A percentile compares a stretch with the other conserved stretches of the same genome.
phyloP scores from a whole-genome alignment of 2,329 filamentous ascomycete species.

The Coniochaeta sp. region DNA sequence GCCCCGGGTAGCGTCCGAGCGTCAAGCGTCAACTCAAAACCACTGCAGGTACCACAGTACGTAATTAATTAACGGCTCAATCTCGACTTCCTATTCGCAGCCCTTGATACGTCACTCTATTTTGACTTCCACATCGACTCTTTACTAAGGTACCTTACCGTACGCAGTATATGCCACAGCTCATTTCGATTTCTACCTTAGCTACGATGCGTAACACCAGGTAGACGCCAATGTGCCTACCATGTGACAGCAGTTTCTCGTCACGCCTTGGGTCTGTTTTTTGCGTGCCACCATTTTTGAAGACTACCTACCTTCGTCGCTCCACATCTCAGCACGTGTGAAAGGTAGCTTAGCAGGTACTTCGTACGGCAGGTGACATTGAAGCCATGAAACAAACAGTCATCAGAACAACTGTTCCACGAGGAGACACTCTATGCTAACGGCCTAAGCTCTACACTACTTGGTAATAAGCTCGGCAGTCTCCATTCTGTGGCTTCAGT shows the following conservation, averaged over 20 bases:
- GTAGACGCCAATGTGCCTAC: too few species aligned
- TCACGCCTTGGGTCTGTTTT: too few species aligned
- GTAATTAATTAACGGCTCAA: neutral
- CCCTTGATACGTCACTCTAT: neutral
- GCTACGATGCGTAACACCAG: too few species aligned
- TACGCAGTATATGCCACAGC: too few species aligned
- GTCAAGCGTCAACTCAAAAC: neutral
- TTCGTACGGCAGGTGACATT: too few species aligned
- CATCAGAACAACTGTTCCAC: neutral
- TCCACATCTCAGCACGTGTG: too few species aligned
- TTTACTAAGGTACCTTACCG: too few species aligned
- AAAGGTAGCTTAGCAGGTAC: too few species aligned
- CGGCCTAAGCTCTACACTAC: neutral
- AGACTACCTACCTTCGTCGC: too few species aligned
- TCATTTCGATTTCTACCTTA: too few species aligned
- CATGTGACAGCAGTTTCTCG: too few species aligned
- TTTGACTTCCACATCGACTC: neutral
- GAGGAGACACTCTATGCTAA: neutral
- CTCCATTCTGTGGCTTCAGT: neutral
- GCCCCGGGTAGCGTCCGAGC: neutral
- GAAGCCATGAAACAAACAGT: neutral
- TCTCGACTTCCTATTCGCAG: neutral
- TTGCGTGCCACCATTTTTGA: too few species aligned
- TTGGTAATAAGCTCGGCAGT: neutral
- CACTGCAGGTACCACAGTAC: neutral